phyloP scores from a whole-genome alignment of 345 rosid species.

The Lumnitzera racemosa region DNA sequence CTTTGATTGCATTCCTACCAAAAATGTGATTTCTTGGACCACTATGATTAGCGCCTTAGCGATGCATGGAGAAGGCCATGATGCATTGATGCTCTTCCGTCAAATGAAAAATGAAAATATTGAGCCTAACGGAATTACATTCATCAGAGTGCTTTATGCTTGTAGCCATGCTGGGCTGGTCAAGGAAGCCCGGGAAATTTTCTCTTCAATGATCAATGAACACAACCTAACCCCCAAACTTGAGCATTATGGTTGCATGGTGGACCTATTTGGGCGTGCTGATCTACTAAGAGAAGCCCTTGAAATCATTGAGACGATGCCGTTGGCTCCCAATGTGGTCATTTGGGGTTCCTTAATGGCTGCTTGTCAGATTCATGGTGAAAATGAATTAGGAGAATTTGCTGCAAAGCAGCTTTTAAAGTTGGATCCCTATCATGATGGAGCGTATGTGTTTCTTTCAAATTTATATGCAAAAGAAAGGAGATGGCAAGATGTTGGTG shows the following conservation, averaged over 20 bases:
- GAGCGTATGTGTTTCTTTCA: slow-evolving; percentile 58
- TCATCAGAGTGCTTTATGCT: slow-evolving; percentile 44
- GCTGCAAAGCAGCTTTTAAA: slow-evolving; percentile 49
- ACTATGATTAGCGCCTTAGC: slow-evolving; percentile 51
- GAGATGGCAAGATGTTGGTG: slow-evolving; percentile 57
- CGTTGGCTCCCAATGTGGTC: slow-evolving; percentile 37
- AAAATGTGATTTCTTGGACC: slow-evolving; percentile 35
- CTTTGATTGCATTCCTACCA: slow-evolving; percentile 21
- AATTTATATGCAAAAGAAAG: slow-evolving; percentile 60
- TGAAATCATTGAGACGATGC: slow-evolving; percentile 37
- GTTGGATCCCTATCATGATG: slow-evolving; percentile 51
- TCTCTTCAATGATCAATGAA: slow-evolving; percentile 33
- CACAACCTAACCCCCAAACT: slow-evolving; percentile 23
- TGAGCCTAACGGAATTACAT: slow-evolving; percentile 45
- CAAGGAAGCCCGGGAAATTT: slow-evolving; percentile 32
- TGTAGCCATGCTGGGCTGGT: slow-evolving; percentile 54
- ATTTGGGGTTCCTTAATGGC: slow-evolving; percentile 39
- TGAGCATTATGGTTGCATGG: slow-evolving; percentile 59
- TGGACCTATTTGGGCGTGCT: slow-evolving; percentile 58
- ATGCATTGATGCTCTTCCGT: slow-evolving; percentile 29
- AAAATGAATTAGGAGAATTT: slow-evolving; percentile 46
- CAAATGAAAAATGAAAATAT: slow-evolving; percentile 32
- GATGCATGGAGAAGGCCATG: slow-evolving; percentile 41
- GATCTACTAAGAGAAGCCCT: slow-evolving; percentile 47
- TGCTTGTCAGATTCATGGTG: slow-evolving; percentile 38